Evolutionary conservation across 805 yeast species (phyloP), one percentile per base, ranked within the genome.

Genomic region (Candida boidinii): DNA sequence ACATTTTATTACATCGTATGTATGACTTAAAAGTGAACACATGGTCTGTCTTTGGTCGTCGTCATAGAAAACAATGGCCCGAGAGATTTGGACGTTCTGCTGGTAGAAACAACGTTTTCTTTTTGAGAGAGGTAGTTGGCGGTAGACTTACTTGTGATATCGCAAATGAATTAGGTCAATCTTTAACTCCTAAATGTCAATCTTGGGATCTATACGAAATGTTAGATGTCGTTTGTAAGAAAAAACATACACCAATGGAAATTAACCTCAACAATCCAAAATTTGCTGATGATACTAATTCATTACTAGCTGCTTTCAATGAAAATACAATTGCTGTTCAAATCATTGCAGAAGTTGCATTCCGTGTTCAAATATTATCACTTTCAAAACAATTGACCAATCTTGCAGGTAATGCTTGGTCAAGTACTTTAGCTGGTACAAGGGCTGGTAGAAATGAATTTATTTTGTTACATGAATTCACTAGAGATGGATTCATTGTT

Each of bases 371-470:
- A 57, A 79, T 92, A 37, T 60, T 92, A 34, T 85, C 96, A 2
- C 65, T 92, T 34, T 83, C 97, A 1, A 85, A 85, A 46, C 95
- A 88, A 50, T 66, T 92, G 48, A 92, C 98, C 2, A 82, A 80
- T 43, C 66, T 92, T 39, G 96, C 97, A 1, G 98, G 98, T 46
- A 92, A 92, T 54, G 90, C 96, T 0, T 92, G 98, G 98, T 73
- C 94, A 2, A 87, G 85, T 41, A 92, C 98, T 1, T 65, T 92
- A 31, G 79, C 86, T 32, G 98, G 98, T 58, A 86, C 96, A 0
- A 72, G 98, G 48, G 94, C 95, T 8, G 96, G 95, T 46, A 73
- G 98, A 61, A 90, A 90, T 58, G 97, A 92, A 56, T 92, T 64
- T 53, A 84, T 92, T 68, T 64, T 92, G 56, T 61, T 92, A 35